A percentile compares a stretch with the other conserved stretches of the same genome.
phyloP scores from a whole-genome alignment of 164 flowering plant genomes.

The Stephania japonica region DNA sequence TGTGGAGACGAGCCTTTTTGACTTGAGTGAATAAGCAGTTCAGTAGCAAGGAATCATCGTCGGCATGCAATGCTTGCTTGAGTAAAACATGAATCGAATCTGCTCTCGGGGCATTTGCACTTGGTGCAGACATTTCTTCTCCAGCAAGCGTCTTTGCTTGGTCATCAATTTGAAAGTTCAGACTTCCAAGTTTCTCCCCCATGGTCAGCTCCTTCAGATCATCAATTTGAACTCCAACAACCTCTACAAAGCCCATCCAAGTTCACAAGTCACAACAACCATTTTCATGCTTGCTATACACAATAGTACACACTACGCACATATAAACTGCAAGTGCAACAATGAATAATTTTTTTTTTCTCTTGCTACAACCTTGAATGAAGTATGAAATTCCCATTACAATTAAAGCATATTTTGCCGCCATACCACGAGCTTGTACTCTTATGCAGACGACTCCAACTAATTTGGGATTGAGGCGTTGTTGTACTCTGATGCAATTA shows the following conservation, averaged over 20 bases:
- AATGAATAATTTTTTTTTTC: too few species aligned
- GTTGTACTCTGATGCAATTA: too few species aligned
- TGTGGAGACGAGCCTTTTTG: slow-evolving; percentile 49
- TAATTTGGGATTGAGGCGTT: too few species aligned
- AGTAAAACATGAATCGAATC: slow-evolving; percentile 83
- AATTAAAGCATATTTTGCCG: not conserved
- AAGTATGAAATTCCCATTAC: not conserved
- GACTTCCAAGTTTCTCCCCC: slow-evolving; percentile 76
- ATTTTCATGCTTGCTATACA: too few species aligned
- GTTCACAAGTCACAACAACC: too few species aligned
- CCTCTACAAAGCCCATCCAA: slow-evolving; percentile 23
- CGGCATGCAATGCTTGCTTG: slow-evolving; percentile 87
- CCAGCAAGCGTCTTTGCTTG: slow-evolving; percentile 17
- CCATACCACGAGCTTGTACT: not conserved
- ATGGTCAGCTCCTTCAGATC: slow-evolving; percentile 77
- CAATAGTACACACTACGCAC: too few species aligned
- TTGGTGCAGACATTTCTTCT: slow-evolving; percentile 22
- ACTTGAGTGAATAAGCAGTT: slow-evolving; percentile 80
- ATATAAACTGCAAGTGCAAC: too few species aligned
- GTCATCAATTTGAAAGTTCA: slow-evolving; percentile 31
- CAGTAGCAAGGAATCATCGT: slow-evolving; percentile 67
- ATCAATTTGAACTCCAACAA: slow-evolving; percentile 24
- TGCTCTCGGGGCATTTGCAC: slow-evolving; percentile 70
- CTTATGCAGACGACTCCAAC: too few species aligned
- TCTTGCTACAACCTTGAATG: not conserved